Evolutionary conservation across 139 green algal species (phyloP), one percentile per base, ranked within the genome.

Genomic region (Monoraphidium neglectum): DNA sequence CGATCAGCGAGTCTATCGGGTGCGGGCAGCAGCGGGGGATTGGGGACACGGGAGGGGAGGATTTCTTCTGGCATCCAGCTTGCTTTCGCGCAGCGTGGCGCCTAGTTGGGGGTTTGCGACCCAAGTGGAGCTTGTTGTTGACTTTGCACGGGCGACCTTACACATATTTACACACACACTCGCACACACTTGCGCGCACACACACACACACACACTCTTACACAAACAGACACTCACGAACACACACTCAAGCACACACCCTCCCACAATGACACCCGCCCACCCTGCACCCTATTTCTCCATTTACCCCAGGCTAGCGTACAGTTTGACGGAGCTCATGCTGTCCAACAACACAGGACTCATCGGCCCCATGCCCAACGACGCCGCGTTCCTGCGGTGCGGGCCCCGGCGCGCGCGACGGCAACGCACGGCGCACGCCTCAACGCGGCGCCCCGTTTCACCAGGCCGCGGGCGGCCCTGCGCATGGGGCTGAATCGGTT

Each of bases 151-250:
- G 28, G 35, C 62, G 46, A n/a, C 18, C 62, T 49, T 30, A 33
- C 62, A 70, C 62, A 33, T 30, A 70, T 30, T 23, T 30, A 70
- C 62, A 33, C 62, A 70, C 62, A 33, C 62, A 70, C 62, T 23
- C 62, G 46, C 62, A 33, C 62, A 70, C 62, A 33, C 62, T 49
- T 30, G 35, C 62, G 46, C 62, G 16, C 62, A 70, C 62, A 43
- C 62, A 70, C 62, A 43, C 62, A 70, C 62, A 43, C 62, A 70
- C 62, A 43, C 62, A 70, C 62, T 15, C 62, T 30, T 30, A 43
- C 62, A 70, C 24, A 66, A 16, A 24, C n/a, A 68, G 3, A 28
- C 61, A 28, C 24, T 47, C 5, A 40, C 3, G 26, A 38, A 46
- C 30, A 8, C 3, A 68, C 30, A 68, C 12, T 12, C 32, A 2